Percentiles rank a stretch among this genome's conserved stretches.
Evolutionary conservation across 2,329 filamentous ascomycete genomes (phyloP).

Genomic region (Stylonectria norvegica): DNA sequence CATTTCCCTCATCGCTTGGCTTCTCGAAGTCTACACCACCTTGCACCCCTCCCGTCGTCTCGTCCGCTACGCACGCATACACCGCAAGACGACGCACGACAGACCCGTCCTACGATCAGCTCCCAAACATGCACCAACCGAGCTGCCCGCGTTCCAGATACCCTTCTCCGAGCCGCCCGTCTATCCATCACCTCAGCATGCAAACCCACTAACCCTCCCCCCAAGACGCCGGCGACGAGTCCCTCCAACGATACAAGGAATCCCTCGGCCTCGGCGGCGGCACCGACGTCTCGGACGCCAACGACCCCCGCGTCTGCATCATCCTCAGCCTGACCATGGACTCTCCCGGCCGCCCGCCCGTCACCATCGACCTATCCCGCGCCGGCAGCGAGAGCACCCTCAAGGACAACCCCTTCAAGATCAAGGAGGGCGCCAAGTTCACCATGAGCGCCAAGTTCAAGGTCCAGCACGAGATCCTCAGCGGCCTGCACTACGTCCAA

Average conservation of each 20-base stretch:
- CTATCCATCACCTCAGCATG: conserved; percentile 9
- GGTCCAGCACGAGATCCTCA: conserved; percentile 95
- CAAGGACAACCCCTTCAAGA: conserved; percentile 90
- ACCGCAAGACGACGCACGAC: too few relatives aligned
- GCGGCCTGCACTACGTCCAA: conserved; percentile 93
- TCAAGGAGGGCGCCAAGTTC: conserved; percentile 93
- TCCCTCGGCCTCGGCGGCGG: conserved; percentile 83
- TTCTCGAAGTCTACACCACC: too few relatives aligned
- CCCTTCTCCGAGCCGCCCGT: conserved; percentile 1
- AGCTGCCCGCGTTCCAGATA: too few relatives aligned
- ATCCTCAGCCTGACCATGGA: conserved; percentile 89
- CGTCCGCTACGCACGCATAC: too few relatives aligned
- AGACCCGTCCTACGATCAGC: too few relatives aligned
- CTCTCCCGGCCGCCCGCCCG: conserved; percentile 74
- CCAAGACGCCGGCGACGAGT: conserved; percentile 74
- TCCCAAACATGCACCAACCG: too few relatives aligned
- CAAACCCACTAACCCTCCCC: conserved; percentile 11
- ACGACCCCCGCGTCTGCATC: conserved; percentile 85
- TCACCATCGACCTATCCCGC: conserved; percentile 80
- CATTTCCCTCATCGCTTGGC: too few relatives aligned
- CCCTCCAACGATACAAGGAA: conserved; percentile 94
- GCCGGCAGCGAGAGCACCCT: conserved; percentile 72
- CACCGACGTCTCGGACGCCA: conserved; percentile 68
- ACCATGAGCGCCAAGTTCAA: conserved; percentile 93
- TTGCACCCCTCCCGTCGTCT: too few relatives aligned